phyloP scores from a whole-genome alignment of 805 yeast genomes.

The Candida quercuum region DNA sequence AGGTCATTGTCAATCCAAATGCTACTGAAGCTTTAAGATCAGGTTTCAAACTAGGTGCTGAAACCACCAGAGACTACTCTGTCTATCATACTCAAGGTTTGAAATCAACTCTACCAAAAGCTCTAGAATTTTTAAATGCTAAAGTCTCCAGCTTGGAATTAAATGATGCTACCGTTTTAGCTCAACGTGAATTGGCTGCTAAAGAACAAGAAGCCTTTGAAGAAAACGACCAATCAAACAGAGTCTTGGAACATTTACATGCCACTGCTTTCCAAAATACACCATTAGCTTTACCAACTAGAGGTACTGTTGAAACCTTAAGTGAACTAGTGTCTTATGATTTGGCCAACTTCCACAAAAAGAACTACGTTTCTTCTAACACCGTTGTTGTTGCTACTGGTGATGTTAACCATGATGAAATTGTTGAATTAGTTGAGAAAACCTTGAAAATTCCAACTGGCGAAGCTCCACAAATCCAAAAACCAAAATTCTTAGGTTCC shows the following conservation, averaged over 20 bases:
- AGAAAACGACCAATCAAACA: conserved; percentile 44
- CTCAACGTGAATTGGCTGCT: conserved; percentile 41
- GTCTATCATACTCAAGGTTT: conserved; percentile 53
- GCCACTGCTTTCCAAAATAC: conserved; percentile 86
- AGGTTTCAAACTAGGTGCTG: conserved; percentile 54
- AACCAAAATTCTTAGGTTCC: conserved; percentile 74
- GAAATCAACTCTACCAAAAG: conserved; percentile 44
- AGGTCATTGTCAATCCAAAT: conserved; percentile 36
- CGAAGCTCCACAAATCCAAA: conserved; percentile 39
- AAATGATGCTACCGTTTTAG: conserved; percentile 39
- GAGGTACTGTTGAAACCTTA: conserved; percentile 68
- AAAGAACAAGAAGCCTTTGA: conserved; percentile 51
- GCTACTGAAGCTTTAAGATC: conserved; percentile 31
- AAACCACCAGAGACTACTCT: conserved; percentile 58
- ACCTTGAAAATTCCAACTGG: conserved; percentile 46
- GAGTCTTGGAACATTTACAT: conserved; percentile 68
- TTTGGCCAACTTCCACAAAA: conserved; percentile 47
- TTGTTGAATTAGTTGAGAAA: conserved; percentile 61
- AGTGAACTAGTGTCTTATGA: conserved; percentile 54
- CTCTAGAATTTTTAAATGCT: conserved; percentile 47
- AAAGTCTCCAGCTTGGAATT: conserved; percentile 32
- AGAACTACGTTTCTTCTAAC: conserved; percentile 57
- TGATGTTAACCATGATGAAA: conserved; percentile 61
- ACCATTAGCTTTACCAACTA: conserved; percentile 68
- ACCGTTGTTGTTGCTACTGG: conserved; percentile 68